These are phyloP conservation scores for Tagetes patula DNA, from an alignment of 129 eudicot species.

Conservation along the genomic window DNA sequence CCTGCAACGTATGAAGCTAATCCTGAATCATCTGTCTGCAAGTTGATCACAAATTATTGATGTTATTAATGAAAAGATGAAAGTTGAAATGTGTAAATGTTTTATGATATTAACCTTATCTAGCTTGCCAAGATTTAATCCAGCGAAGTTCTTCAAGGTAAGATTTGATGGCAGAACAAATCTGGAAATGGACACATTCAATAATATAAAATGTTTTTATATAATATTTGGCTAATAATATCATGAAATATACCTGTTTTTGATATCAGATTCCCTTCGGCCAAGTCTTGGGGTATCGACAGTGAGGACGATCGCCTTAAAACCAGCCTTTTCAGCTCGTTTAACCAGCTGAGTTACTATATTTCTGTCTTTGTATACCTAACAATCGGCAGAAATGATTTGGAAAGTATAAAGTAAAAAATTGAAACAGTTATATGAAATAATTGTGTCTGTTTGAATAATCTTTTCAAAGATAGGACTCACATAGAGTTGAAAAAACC, in stretches of 20 bases:
- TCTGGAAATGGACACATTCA: conserved; percentile 38
- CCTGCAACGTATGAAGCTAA: conserved; percentile 86
- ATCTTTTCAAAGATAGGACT: conserved; percentile 32
- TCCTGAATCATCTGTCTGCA: conserved; percentile 87
- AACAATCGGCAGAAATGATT: conserved; percentile 20
- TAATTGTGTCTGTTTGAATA: conserved; percentile 8
- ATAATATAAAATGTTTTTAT: background rate
- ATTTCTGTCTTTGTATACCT: conserved; percentile 87
- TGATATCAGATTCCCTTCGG: conserved; percentile 92
- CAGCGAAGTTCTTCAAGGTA: conserved; percentile 77
- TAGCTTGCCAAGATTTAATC: conserved; percentile 72
- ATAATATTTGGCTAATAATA: background rate
- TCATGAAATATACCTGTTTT: conserved; percentile 64
- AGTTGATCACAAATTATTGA: conserved; percentile 11
- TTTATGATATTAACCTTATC: conserved; percentile 54
- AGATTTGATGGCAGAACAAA: conserved; percentile 66
- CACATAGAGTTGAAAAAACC: conserved; percentile 94
- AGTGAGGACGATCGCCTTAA: conserved; percentile 89
- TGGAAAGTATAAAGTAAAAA: background rate
- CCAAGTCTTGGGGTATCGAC: conserved; percentile 96
- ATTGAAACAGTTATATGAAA: background rate
- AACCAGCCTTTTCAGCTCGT: conserved; percentile 94
- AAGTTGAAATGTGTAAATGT: background rate
- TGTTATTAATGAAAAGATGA: background rate
- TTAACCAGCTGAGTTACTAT: conserved; percentile 73